These are phyloP conservation scores for Pyrenochaeta sp. DNA, from an alignment of 2,329 filamentous ascomycete genomes.

Conservation along the genomic window DNA sequence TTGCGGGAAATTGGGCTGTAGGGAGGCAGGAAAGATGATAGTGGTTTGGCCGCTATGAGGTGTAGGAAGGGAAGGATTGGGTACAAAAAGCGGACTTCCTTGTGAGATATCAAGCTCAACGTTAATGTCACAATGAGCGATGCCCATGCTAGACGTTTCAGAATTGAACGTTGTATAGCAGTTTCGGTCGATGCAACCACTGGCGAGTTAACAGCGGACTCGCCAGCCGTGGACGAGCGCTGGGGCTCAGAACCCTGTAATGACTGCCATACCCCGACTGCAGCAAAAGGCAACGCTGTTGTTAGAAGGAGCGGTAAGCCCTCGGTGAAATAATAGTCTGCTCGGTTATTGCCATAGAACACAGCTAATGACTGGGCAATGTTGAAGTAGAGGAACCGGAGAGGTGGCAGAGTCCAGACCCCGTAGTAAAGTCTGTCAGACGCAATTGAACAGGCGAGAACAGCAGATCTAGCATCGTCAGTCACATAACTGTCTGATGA, in stretches of 20 bases:
- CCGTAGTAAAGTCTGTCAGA: constrained; percentile 84
- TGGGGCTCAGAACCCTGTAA: constrained; percentile 16
- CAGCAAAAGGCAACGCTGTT: constrained; percentile 79
- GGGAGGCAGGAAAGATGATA: constrained; percentile 69
- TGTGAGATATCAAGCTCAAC: constrained; percentile 86
- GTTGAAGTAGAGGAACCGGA: constrained; percentile 91
- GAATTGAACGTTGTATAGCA: constrained; percentile 20
- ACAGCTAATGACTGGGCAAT: constrained; percentile 84
- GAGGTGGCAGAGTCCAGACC: constrained; percentile 85
- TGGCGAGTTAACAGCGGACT: not conserved
- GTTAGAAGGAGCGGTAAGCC: constrained; percentile 88
- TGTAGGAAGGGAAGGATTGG: constrained; percentile 89
- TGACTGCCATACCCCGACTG: constrained; percentile 67
- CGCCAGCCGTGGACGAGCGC: constrained; percentile 27
- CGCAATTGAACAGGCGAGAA: constrained; percentile 70
- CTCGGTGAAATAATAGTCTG: constrained; percentile 93
- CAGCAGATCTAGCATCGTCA: constrained; percentile 55
- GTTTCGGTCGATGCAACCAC: constrained; percentile 7
- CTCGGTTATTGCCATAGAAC: constrained; percentile 90
- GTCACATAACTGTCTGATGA: constrained; percentile 24
- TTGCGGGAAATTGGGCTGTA: constrained; percentile 53
- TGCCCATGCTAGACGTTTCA: constrained; percentile 44
- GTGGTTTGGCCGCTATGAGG: constrained; percentile 74
- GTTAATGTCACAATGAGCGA: constrained; percentile 68
- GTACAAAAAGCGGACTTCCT: constrained; percentile 97